Evolutionary conservation across 2,329 filamentous ascomycete genomes (phyloP).

Genomic region (Aspergillus fumigatiaffinis): DNA sequence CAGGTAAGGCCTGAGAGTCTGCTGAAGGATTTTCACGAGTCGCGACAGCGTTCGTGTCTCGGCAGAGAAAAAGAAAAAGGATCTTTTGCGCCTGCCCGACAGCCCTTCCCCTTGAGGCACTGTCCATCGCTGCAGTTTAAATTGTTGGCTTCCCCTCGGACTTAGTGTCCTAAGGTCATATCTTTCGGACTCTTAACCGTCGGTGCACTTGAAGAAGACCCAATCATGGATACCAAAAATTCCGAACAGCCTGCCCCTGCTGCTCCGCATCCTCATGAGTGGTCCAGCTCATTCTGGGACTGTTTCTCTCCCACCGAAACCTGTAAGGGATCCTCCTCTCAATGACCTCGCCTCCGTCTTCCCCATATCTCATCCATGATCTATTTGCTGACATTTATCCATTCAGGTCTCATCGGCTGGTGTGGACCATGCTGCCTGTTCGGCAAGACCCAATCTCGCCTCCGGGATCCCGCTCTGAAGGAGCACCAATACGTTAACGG

Average conservation of each 20-base stretch:
- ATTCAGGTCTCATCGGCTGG: conserved; percentile 22
- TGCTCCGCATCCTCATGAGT: conserved; percentile 14
- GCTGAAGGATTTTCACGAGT: background rate
- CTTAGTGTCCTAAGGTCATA: background rate
- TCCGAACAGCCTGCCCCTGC: background rate
- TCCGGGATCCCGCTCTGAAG: conserved; percentile 26
- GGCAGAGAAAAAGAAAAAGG: background rate
- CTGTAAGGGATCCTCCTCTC: conserved; percentile 20
- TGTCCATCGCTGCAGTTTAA: background rate
- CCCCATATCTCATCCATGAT: background rate
- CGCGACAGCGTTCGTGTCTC: background rate
- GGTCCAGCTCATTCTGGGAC: conserved; percentile 30
- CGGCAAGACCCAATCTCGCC: conserved; percentile 29
- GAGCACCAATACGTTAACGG: conserved; percentile 26
- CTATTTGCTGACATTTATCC: background rate
- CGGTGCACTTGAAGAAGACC: background rate
- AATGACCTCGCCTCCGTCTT: background rate
- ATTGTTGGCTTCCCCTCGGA: background rate
- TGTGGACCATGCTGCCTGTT: conserved; percentile 31
- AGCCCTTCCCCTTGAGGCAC: background rate
- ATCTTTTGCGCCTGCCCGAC: background rate
- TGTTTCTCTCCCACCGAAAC: conserved; percentile 29
- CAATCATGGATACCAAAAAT: background rate
- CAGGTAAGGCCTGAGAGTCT: background rate
- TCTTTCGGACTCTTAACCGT: background rate